Base-by-base conservation (phyloP, 1,284 basidiomycete species). In the Hortiboletus rubellus region DNA sequence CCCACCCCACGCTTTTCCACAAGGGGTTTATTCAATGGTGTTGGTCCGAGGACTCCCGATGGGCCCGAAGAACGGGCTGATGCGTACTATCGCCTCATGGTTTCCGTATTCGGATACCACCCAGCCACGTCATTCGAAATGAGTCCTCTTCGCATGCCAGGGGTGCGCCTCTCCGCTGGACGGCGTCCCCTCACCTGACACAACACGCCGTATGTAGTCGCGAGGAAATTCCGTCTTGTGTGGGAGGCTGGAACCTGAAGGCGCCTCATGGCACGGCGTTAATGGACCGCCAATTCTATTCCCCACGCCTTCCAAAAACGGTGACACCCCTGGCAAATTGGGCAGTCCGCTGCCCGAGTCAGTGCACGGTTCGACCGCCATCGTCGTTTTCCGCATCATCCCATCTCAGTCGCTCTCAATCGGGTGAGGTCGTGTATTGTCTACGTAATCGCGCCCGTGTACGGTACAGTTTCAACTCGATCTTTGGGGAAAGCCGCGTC, bases 11-110 rank as follows among this genome's bases (percentile, higher is more conserved):
- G 33, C n/a, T n/a, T 41, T 64, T 46, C 40, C 7, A 33, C 14
- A 22, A 38, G 33, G n/a, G 12, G 37, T 17, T 18, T 14, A 48
- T 56, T 43, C 31, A 30, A 46, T 41, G 10, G 50, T 0, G 6
- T 36, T 49, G 17, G 18, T 52, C 63, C 61, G 63, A 62, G 66
- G 67, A 57, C 37, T 47, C 61, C 64, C 65, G 62, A 54, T 46
- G 45, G 18, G 18, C 42, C 50, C 48, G 34, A 18, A 31, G 40
- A 18, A 36, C 47, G 44, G 46, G 42, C 24, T 50, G 56, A 58
- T 46, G 56, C 56, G 64, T 44, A 50, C 52, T 68, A 64, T 60
- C 52, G 37, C 68, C 68, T 60, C 62, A 43, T 62, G 55, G 18
- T 42, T 27, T 58, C 68, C 62, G 38, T 46, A 52, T 66, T 58